Evolutionary conservation across 805 yeast genomes (phyloP).

Genomic region (Priceomyces castillae): DNA sequence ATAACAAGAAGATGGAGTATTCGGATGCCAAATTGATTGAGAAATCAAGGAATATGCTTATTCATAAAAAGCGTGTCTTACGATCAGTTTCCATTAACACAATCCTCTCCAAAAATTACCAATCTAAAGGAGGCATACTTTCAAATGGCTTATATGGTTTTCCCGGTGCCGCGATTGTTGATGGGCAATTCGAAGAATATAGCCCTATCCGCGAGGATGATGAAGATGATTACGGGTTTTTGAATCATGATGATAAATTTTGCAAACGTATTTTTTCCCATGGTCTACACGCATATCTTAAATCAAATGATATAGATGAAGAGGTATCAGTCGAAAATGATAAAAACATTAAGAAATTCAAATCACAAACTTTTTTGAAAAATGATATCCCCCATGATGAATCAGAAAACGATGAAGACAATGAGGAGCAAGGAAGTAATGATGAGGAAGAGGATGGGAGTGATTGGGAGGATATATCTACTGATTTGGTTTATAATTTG

Average conservation of each 20-base stretch:
- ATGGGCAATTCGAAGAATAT: not conserved
- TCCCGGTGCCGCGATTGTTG: slow-evolving; percentile 1
- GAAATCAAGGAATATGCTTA: slow-evolving; percentile 45
- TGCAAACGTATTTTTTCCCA: slow-evolving; percentile 25
- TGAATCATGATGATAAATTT: slow-evolving; percentile 25
- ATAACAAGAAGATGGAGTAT: slow-evolving; percentile 35
- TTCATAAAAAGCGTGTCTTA: slow-evolving; percentile 41
- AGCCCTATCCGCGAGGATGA: slow-evolving; percentile 15
- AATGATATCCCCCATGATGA: slow-evolving; percentile 4
- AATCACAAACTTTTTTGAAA: slow-evolving; percentile 32
- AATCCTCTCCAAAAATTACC: slow-evolving; percentile 18
- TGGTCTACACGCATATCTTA: slow-evolving; percentile 25
- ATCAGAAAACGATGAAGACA: slow-evolving; percentile 12
- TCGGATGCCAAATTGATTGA: slow-evolving; percentile 54
- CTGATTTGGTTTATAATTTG: not conserved
- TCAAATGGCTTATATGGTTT: slow-evolving; percentile 15
- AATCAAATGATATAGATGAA: slow-evolving; percentile 19
- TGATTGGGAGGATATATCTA: slow-evolving; percentile 14
- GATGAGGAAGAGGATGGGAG: slow-evolving; percentile 15
- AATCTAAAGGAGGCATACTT: slow-evolving; percentile 9
- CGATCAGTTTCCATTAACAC: slow-evolving; percentile 37
- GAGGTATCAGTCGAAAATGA: slow-evolving; percentile 13
- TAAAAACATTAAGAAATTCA: slow-evolving; percentile 30
- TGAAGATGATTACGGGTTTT: slow-evolving; percentile 29
- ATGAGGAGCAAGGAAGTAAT: slow-evolving; percentile 12